Conservation (phyloP, 345 rosid species). For the Populus tremula region DNA sequence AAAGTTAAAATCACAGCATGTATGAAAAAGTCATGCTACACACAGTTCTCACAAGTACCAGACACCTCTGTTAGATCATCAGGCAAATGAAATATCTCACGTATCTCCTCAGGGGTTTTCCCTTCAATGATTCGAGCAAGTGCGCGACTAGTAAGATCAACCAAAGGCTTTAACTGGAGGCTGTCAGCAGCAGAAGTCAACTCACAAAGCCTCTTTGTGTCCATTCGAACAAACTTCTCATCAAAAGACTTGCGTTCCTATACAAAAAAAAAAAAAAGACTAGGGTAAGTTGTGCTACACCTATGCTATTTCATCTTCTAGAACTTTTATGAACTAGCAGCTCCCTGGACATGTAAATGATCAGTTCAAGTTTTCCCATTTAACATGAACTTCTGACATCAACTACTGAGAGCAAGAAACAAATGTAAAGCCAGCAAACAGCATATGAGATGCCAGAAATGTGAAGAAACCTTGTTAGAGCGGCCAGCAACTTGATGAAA, state of each 20-base stretch:
- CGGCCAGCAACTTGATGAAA: slow-evolving; percentile 87
- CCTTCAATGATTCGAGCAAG: slow-evolving; percentile 88
- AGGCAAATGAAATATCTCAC: slow-evolving; percentile 91
- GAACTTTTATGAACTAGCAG: not conserved
- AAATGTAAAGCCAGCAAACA: not conserved
- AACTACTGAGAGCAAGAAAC: not conserved
- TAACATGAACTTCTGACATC: not conserved
- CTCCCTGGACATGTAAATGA: not conserved
- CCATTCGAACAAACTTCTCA: slow-evolving; percentile 84
- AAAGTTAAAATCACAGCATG: not conserved
- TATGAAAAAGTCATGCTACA: slow-evolving; percentile 3
- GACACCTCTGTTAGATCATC: slow-evolving; percentile 94
- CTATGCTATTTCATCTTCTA: not conserved
- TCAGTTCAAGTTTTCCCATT: not conserved
- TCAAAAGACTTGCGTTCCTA: slow-evolving; percentile 85
- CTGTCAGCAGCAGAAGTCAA: slow-evolving; percentile 93
- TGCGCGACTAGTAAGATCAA: slow-evolving; percentile 85
- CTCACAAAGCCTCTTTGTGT: slow-evolving; percentile 84
- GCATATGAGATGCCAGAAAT: not conserved
- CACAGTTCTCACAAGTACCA: slow-evolving; percentile 14
- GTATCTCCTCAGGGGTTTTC: slow-evolving; percentile 83
- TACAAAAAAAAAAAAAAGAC: slow-evolving; percentile 2
- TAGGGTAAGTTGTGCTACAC: not conserved
- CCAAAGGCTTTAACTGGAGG: slow-evolving; percentile 85
- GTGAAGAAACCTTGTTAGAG: slow-evolving; percentile 59